Conservation (phyloP, 208 protist species). For the Acanthamoeba sp. region DNA sequence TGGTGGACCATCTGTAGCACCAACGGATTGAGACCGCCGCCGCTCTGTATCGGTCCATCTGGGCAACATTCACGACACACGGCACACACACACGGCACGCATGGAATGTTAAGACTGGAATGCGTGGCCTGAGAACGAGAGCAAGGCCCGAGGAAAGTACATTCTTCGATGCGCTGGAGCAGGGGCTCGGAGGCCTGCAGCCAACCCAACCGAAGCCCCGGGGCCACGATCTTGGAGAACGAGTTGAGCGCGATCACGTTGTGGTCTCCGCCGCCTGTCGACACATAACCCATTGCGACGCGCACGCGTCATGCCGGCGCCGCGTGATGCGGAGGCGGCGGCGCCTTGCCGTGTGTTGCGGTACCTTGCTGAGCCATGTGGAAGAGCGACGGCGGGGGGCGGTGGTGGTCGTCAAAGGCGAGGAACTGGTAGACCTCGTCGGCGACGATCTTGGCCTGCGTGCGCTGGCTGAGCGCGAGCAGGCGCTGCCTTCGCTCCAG, state of each 20-base stretch:
- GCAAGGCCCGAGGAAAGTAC: neutral
- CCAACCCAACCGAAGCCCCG: conserved; percentile 52
- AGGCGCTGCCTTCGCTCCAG: neutral
- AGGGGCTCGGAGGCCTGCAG: conserved; percentile 9
- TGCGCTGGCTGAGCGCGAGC: conserved; percentile 21
- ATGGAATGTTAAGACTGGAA: too few species aligned
- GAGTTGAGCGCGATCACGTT: conserved; percentile 57
- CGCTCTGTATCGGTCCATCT: conserved; percentile 58
- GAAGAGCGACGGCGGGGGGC: conserved; percentile 47
- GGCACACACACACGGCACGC: neutral
- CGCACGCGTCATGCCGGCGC: too few species aligned
- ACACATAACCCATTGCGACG: too few species aligned
- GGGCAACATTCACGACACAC: neutral
- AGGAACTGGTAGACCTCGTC: conserved; percentile 77
- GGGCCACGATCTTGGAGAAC: conserved; percentile 67
- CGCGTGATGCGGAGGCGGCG: too few species aligned
- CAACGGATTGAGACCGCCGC: conserved; percentile 53
- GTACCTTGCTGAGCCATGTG: neutral
- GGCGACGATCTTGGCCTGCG: conserved; percentile 19
- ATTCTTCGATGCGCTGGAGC: neutral
- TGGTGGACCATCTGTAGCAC: neutral
- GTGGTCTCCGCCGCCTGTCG: neutral
- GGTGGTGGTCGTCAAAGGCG: conserved; percentile 1
- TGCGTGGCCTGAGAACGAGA: neutral
- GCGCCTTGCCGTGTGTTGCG: too few species aligned